Evolutionary conservation across 2,329 filamentous ascomycete genomes (phyloP).

Genomic region (Paracoccidioides brasiliensis): DNA sequence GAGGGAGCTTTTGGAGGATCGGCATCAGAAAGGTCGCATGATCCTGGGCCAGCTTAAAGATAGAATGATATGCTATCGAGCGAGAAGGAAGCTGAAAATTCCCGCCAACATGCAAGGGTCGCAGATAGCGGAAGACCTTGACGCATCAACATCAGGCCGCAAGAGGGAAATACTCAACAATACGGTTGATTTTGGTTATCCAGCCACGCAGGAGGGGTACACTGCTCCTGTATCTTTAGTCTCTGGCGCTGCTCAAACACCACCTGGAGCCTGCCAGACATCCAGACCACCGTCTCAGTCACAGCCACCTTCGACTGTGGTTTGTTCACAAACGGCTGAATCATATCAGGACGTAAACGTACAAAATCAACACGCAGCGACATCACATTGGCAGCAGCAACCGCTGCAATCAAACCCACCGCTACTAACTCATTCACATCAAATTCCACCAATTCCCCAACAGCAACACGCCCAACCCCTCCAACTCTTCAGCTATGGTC

Average conservation of each 20-base stretch:
- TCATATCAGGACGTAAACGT: background rate
- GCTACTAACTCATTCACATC: background rate
- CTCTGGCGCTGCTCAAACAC: background rate
- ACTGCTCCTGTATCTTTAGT: background rate
- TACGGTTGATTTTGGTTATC: background rate
- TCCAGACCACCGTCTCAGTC: background rate
- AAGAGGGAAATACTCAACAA: no score
- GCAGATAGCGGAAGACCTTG: background rate
- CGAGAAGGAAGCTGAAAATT: constrained; percentile 17
- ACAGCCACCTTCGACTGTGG: background rate
- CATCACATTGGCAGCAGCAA: background rate
- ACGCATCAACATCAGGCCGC: background rate
- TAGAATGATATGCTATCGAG: constrained; percentile 19
- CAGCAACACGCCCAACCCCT: background rate
- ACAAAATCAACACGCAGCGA: background rate
- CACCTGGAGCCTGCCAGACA: background rate
- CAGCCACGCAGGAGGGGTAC: background rate
- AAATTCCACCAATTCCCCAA: background rate
- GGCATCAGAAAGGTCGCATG: constrained; percentile 45
- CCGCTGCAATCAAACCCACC: background rate
- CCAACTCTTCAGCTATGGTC: background rate
- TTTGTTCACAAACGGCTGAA: background rate
- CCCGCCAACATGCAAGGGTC: constrained; percentile 13
- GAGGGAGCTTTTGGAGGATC: constrained; percentile 16
- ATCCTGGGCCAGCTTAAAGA: constrained; percentile 51